A percentile compares a stretch with the other conserved stretches of the same genome.
Evolutionary conservation across 148 eudicot genomes (phyloP).

Genomic region (Rhododendron williamsianum): DNA sequence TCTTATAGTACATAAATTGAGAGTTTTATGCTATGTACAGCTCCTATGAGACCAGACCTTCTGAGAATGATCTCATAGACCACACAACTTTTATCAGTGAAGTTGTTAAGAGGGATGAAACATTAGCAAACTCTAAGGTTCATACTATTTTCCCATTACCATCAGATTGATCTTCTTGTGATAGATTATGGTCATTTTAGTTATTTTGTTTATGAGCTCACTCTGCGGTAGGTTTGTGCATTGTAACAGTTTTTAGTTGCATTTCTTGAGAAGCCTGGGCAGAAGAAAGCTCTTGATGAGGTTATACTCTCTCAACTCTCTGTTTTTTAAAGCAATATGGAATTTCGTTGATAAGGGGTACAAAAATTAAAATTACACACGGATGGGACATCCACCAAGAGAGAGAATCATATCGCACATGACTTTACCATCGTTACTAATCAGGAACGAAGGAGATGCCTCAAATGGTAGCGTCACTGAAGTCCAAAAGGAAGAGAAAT

Average conservation of each 20-base stretch:
- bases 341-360: not conserved
- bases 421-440: not conserved
- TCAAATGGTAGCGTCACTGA: not conserved
- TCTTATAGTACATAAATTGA: not conserved
- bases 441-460: not conserved
- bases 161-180: not conserved
- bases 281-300: conserved; percentile 48
- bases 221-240: not conserved
- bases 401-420: not conserved
- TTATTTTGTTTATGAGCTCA: not conserved
- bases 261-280: conserved; percentile 51
- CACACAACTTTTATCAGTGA: conserved; percentile 48
- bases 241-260: conserved; percentile 42
- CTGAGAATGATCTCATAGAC: conserved; percentile 55
- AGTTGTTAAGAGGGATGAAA: conserved; percentile 52
- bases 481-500: not conserved
- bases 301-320: conserved; percentile 26
- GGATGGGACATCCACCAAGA: not conserved
- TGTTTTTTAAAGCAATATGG: not conserved
- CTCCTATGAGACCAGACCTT: conserved; percentile 49
- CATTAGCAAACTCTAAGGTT: conserved; percentile 66
- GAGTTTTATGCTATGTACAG: conserved; percentile 31
- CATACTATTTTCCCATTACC: not conserved
- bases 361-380: not conserved
- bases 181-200: not conserved